Percentiles rank a stretch among this genome's conserved stretches.
phyloP scores from a whole-genome alignment of 192 early-diverging fungal species.

The Allomyces macrogynus region DNA sequence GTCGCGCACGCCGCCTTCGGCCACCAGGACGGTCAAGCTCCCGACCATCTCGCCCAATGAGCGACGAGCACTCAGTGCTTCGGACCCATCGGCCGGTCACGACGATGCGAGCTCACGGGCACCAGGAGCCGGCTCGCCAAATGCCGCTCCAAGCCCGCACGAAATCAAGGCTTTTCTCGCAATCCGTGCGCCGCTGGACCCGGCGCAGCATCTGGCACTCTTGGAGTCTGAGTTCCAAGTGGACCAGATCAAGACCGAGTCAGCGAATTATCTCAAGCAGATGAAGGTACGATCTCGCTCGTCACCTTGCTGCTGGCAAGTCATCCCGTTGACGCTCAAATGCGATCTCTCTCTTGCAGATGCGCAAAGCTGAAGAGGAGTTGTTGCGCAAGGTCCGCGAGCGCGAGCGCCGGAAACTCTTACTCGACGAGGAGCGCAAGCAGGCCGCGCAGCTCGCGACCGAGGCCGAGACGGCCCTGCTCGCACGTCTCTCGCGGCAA shows the following conservation, averaged over 20 bases:
- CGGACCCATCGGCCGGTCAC: too few species aligned
- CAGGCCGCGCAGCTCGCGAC: slow-evolving; percentile 22
- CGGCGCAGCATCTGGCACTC: slow-evolving; percentile 17
- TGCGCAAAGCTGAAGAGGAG: slow-evolving; percentile 25
- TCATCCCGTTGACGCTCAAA: too few species aligned
- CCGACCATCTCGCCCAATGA: too few species aligned
- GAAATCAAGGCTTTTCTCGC: slow-evolving; percentile 16
- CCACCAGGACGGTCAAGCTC: too few species aligned
- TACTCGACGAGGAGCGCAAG: slow-evolving; percentile 21
- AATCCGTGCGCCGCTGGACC: slow-evolving; percentile 14
- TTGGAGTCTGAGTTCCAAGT: slow-evolving; percentile 5
- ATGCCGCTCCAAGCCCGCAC: too few species aligned
- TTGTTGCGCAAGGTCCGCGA: slow-evolving; percentile 23
- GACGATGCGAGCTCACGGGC: too few species aligned
- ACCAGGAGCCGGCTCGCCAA: too few species aligned
- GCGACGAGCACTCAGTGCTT: too few species aligned
- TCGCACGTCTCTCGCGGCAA: slow-evolving; percentile 23
- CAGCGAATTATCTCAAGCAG: slow-evolving; percentile 18
- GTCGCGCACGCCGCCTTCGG: too few species aligned
- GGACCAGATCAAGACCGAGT: slow-evolving; percentile 11
- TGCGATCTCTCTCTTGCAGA: slow-evolving; percentile 7
- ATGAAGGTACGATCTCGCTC: slow-evolving; percentile 13
- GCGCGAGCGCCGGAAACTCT: slow-evolving; percentile 22
- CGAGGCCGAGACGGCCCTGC: slow-evolving; percentile 20
- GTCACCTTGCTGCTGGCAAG: neutral